A percentile compares a stretch with the other conserved stretches of the same genome.
Conservation (phyloP, 805 yeast genomes). For the Blastobotrys chiropterorum region DNA sequence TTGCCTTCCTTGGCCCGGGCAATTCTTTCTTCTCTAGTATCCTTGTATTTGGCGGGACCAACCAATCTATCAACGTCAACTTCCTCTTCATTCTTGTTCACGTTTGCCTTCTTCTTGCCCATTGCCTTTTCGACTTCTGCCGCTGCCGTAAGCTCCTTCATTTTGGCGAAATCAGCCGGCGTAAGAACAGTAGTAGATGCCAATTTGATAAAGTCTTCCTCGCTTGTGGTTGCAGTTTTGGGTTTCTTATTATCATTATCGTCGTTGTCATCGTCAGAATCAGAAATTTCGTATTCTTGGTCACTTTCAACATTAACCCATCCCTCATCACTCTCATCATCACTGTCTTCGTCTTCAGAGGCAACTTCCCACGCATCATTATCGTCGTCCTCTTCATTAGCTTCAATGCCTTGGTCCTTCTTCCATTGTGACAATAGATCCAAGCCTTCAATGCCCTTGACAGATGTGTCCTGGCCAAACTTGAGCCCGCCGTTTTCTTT, state of each 20-base stretch:
- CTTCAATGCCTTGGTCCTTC: constrained; percentile 48
- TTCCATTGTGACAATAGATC: constrained; percentile 89
- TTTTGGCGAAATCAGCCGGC: constrained; percentile 95
- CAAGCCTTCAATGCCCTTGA: constrained; percentile 81
- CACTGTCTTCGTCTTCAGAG: constrained; percentile 38
- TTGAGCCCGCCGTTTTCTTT: constrained; percentile 28
- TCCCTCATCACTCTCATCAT: constrained; percentile 68
- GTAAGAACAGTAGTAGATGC: constrained; percentile 78
- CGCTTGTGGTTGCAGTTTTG: constrained; percentile 29
- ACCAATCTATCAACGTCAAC: constrained; percentile 74
- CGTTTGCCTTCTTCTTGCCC: constrained; percentile 29
- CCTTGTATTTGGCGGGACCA: constrained; percentile 77
- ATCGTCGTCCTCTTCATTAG: constrained; percentile 55
- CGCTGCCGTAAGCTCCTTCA: constrained; percentile 76
- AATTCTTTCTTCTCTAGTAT: constrained; percentile 82
- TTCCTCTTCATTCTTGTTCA: constrained; percentile 59
- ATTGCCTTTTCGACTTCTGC: constrained; percentile 80
- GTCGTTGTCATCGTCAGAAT: constrained; percentile 46
- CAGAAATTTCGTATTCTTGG: constrained; percentile 54
- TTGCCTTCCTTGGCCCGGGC: constrained; percentile 85
- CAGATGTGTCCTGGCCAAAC: constrained; percentile 69
- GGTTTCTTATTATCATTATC: constrained; percentile 24
- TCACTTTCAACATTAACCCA: constrained; percentile 88
- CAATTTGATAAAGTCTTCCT: constrained; percentile 44
- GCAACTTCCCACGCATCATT: constrained; percentile 53